A percentile compares a stretch with the other conserved stretches of the same genome.
Evolutionary conservation across 805 yeast genomes (phyloP).

Genomic region (Wickerhamiella australiensis): DNA sequence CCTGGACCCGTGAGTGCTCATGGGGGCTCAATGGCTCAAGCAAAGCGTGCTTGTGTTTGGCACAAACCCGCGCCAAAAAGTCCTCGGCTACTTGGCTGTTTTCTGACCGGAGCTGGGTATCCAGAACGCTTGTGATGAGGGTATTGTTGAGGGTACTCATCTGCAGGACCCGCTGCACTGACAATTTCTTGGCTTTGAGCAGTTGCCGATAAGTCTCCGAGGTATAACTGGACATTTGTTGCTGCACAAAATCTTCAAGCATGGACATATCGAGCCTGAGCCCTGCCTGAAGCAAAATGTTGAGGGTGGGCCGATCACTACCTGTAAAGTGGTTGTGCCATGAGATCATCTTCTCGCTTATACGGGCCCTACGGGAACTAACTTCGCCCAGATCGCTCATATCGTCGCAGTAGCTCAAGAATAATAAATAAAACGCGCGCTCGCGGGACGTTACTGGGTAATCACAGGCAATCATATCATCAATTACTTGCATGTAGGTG

Average conservation of each 20-base stretch:
- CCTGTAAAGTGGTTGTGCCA: constrained; percentile 2
- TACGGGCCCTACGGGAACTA: neutral
- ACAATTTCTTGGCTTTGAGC: neutral
- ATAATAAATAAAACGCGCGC: constrained; percentile 4
- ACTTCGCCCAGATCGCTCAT: neutral
- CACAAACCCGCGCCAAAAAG: neutral
- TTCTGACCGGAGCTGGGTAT: neutral
- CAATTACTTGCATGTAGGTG: neutral
- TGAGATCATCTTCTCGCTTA: neutral
- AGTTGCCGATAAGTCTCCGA: neutral
- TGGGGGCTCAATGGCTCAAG: neutral
- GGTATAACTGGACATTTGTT: neutral
- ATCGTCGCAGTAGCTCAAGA: neutral
- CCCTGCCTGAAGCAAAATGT: neutral
- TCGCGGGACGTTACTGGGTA: constrained; percentile 3
- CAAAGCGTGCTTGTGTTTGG: neutral
- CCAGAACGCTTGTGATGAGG: neutral
- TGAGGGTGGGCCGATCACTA: neutral
- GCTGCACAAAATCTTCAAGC: constrained; percentile 2
- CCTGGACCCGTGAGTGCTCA: neutral
- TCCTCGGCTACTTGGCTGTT: neutral
- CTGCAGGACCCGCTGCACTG: neutral
- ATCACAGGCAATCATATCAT: constrained; percentile 1
- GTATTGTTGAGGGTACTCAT: neutral
- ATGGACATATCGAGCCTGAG: neutral